Conservation (phyloP, 1,284 basidiomycete species). For the Malassezia globosa region DNA sequence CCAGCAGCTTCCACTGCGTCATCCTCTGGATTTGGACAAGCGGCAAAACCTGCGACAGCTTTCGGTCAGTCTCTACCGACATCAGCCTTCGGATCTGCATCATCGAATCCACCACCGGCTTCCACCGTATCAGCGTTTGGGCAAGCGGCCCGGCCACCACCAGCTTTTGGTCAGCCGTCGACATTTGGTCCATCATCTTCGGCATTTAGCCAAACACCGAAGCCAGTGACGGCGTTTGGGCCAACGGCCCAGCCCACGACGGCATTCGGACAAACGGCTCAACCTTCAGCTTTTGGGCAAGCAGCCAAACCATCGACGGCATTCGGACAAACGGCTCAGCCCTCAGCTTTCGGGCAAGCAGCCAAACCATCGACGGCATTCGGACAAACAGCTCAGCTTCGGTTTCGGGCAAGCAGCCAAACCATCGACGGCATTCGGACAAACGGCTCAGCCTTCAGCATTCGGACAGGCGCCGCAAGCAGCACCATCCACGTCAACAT, state of each 20-base stretch:
- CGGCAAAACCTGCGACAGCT: too few species aligned
- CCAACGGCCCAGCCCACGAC: background rate
- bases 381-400: background rate
- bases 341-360: background rate
- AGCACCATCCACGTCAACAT: background rate
- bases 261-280: background rate
- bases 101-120: too few species aligned
- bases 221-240: conserved; percentile 6
- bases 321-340: background rate
- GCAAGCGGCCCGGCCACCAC: background rate
- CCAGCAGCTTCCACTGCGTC: background rate
- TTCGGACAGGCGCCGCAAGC: too few species aligned
- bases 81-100: conserved; percentile 2
- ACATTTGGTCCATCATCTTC: conserved; percentile 3
- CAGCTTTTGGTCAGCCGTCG: conserved; percentile 7
- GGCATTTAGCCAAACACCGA: background rate
- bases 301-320: background rate
- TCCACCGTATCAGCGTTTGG: conserved; percentile 3
- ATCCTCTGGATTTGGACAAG: too few species aligned
- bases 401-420: background rate
- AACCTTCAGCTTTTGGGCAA: background rate
- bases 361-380: background rate
- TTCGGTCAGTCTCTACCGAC: too few species aligned
- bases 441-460: conserved; percentile 6
- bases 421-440: background rate